These are phyloP conservation scores for Colletotrichum godetiae DNA, from an alignment of 2,329 filamentous ascomycete genomes.

Conservation along the genomic window DNA sequence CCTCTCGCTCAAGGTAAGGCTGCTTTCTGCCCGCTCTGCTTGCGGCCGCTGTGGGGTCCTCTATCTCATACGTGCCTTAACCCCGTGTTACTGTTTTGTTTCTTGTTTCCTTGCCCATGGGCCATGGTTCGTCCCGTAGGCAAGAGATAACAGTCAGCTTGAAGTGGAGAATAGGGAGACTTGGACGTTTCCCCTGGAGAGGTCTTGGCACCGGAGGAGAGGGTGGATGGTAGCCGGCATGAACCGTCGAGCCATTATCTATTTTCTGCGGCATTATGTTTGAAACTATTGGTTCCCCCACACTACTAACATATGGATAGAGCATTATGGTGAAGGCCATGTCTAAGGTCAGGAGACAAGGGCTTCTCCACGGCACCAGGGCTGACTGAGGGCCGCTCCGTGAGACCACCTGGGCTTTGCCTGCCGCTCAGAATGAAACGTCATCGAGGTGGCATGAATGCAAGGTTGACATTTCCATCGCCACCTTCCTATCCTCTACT, in stretches of 20 bases:
- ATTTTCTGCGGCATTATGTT: neutral
- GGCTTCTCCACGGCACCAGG: neutral
- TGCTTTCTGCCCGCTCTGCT: constrained; percentile 32
- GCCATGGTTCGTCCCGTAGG: constrained; percentile 49
- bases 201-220: constrained; percentile 8
- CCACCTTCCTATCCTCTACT: constrained; percentile 5
- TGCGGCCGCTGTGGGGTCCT: constrained; percentile 52
- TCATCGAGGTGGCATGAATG: constrained; percentile 21
- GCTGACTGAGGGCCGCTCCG: neutral
- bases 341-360: neutral
- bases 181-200: neutral
- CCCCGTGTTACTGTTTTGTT: neutral
- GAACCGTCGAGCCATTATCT: constrained; percentile 1
- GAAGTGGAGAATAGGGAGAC: neutral
- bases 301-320: neutral
- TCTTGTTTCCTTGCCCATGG: neutral
- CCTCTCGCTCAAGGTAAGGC: constrained; percentile 30
- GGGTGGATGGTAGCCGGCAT: neutral
- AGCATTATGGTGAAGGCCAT: neutral
- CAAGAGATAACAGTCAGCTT: constrained; percentile 48
- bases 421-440: constrained; percentile 12
- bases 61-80: constrained; percentile 25
- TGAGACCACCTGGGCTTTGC: neutral
- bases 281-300: neutral
- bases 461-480: constrained; percentile 16